Base-by-base conservation (phyloP, 345 rosid genomes). In the Hibiscus syriacus region DNA sequence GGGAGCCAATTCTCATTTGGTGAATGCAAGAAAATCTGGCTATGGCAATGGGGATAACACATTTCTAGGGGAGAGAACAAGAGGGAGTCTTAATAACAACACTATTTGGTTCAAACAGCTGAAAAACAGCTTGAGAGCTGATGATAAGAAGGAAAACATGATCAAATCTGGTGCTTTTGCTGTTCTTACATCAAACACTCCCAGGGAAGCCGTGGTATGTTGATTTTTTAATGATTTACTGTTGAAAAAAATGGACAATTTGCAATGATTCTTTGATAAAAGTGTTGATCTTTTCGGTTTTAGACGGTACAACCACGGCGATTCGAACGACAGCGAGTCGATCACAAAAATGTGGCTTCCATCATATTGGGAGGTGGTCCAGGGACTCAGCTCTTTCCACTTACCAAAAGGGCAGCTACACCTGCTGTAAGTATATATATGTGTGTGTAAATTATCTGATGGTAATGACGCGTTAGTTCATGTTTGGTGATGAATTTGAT, bases 281-380 rank as follows among this genome's bases (percentile, higher is more conserved):
- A n/a, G 13, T 67, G 45, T 62, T 53, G 27, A 26, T 57, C 39
- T 45, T 32, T n/a, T 49, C 67, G 61, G 67, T 75, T 46, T 72
- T 68, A 90, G 94, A 82, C 87, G 36, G 20, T 80, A 3, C 80
- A 77, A 48, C 78, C 79, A 63, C 83, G 84, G 4, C 61, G 74
- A 69, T 72, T 84, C 43, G 87, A 81, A 69, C 82, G 89, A 73
- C 70, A 54, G 63, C 82, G 72, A 75, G 90, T 80, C 26, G 95
- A 93, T 73, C 97, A 96, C 0, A 87, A 93, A 72, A 90, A 89
- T 70, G 91, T 93, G 19, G 98, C 92, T 68, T 83, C 97, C 0
- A 78, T 93, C 79, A 87, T 93, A 81, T 71, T 93, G 54, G 98
- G 98, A 70, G 98, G 98, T 69, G 98, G 98, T 66, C 78, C 90